Conservation (phyloP, 2,329 filamentous ascomycete genomes). For the Bipolaris oryzae region DNA sequence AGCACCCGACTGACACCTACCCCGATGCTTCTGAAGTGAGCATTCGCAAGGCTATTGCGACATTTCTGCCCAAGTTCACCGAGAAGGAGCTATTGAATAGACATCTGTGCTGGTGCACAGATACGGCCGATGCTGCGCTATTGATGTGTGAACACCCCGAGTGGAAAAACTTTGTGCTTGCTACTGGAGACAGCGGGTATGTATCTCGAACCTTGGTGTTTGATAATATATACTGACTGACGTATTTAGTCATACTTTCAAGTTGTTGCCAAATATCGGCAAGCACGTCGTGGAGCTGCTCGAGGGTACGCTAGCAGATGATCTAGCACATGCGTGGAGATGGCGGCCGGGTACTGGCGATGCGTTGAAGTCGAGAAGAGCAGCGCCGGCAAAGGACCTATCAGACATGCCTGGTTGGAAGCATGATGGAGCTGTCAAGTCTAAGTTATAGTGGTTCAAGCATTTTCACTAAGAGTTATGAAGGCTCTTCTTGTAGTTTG, state of each 20-base stretch:
- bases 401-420: slow-evolving; percentile 56
- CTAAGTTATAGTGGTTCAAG: slow-evolving; percentile 10
- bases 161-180: slow-evolving; percentile 56
- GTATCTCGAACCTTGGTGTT: slow-evolving; percentile 16
- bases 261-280: slow-evolving; percentile 55
- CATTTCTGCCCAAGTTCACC: slow-evolving; percentile 53
- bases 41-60: slow-evolving; percentile 43
- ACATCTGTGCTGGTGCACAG: slow-evolving; percentile 64
- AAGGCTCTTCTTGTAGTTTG: neutral
- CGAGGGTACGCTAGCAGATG: slow-evolving; percentile 49
- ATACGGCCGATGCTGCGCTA: slow-evolving; percentile 67
- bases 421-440: slow-evolving; percentile 19
- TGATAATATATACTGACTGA: slow-evolving; percentile 4
- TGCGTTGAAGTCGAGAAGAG: slow-evolving; percentile 51
- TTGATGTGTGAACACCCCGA: slow-evolving; percentile 61
- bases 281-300: slow-evolving; percentile 56
- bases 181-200: slow-evolving; percentile 56
- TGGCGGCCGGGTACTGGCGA: slow-evolving; percentile 55
- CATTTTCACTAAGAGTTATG: neutral
- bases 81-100: slow-evolving; percentile 52
- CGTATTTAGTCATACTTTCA: slow-evolving; percentile 52
- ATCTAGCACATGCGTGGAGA: slow-evolving; percentile 52
- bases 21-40: slow-evolving; percentile 54
- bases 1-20: slow-evolving; percentile 52
- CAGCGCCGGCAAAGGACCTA: slow-evolving; percentile 52